A percentile compares a stretch with the other conserved stretches of the same genome.
These are phyloP conservation scores for Cicer yamashitae DNA, from an alignment of 306 rosid species.

Conservation along the genomic window DNA sequence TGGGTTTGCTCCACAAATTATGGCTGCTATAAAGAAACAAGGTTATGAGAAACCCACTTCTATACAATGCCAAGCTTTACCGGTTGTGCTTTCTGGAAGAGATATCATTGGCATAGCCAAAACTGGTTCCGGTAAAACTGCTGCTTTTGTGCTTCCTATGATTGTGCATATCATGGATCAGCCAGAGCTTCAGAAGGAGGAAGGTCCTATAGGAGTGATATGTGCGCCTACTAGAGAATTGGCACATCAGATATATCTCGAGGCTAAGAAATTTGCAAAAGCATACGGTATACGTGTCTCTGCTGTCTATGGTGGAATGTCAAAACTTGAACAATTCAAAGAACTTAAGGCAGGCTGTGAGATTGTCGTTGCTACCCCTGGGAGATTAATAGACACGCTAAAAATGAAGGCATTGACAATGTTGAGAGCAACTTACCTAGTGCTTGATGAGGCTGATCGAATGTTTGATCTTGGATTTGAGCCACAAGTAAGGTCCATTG, in stretches of 20 bases:
- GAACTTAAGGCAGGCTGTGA: slow-evolving; percentile 98
- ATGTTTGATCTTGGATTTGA: slow-evolving; percentile 99
- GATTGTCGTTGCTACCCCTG: slow-evolving; percentile 96
- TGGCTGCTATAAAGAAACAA: slow-evolving; percentile 89
- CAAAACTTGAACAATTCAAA: slow-evolving; percentile 94
- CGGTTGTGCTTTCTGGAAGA: slow-evolving; percentile 86
- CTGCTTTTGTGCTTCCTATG: slow-evolving; percentile 99
- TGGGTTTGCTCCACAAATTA: slow-evolving; percentile 78
- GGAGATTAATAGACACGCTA: slow-evolving; percentile 93
- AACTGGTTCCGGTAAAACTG: slow-evolving; percentile 99
- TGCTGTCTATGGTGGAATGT: slow-evolving; percentile 99
- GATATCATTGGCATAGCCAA: slow-evolving; percentile 96
- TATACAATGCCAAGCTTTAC: slow-evolving; percentile 93
- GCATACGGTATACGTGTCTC: slow-evolving; percentile 77
- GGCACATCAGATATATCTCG: slow-evolving; percentile 92
- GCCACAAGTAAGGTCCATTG: slow-evolving; percentile 95
- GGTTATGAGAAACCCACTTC: slow-evolving; percentile 90
- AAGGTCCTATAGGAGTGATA: slow-evolving; percentile 97
- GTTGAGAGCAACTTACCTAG: slow-evolving; percentile 87
- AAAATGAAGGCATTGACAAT: slow-evolving; percentile 92
- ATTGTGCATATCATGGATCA: slow-evolving; percentile 96
- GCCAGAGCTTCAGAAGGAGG: slow-evolving; percentile 96
- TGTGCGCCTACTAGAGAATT: slow-evolving; percentile 98
- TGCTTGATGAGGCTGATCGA: slow-evolving; percentile 98
- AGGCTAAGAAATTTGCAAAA: slow-evolving; percentile 88